Percentiles rank a stretch among this genome's conserved stretches.
Conservation (phyloP, 2,329 filamentous ascomycete species). For the Cercospora sp. region DNA sequence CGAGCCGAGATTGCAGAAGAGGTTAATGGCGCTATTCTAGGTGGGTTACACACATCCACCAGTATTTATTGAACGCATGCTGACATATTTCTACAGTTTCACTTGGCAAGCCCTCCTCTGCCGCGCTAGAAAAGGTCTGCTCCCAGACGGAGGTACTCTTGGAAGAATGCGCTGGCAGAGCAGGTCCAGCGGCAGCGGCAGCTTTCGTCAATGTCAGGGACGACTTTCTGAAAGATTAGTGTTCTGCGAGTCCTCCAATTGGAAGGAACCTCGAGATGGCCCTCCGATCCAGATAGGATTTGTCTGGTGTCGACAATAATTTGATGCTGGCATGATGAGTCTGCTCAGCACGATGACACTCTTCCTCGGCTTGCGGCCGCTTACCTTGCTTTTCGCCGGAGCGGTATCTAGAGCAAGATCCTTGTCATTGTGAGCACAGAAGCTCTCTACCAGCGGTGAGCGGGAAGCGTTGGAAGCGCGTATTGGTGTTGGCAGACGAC, state of each 20-base stretch:
- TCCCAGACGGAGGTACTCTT: constrained; percentile 84
- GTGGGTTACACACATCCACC: constrained; percentile 54
- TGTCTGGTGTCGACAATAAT: not conserved
- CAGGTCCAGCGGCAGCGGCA: constrained; percentile 57
- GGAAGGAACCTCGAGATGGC: not conserved
- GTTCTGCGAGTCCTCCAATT: not conserved
- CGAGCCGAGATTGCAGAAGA: constrained; percentile 84
- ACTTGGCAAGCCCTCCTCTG: constrained; percentile 82
- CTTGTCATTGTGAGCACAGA: not conserved
- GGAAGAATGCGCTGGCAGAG: constrained; percentile 69
- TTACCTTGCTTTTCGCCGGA: not conserved
- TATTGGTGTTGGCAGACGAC: not conserved
- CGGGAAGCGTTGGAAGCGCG: not conserved
- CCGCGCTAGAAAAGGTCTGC: constrained; percentile 80
- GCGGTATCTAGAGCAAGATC: not conserved
- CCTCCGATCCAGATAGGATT: not conserved
- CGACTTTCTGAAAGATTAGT: constrained; percentile 42
- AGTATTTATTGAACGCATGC: constrained; percentile 22
- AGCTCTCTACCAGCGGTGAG: not conserved
- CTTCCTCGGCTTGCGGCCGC: not conserved
- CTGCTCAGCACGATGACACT: not conserved
- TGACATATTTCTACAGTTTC: constrained; percentile 63
- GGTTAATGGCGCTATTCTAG: constrained; percentile 86
- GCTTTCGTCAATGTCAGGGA: constrained; percentile 74
- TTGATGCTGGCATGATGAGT: not conserved